Conservation (phyloP, 2,329 filamentous ascomycete species). For the Thelonectria discophora region DNA sequence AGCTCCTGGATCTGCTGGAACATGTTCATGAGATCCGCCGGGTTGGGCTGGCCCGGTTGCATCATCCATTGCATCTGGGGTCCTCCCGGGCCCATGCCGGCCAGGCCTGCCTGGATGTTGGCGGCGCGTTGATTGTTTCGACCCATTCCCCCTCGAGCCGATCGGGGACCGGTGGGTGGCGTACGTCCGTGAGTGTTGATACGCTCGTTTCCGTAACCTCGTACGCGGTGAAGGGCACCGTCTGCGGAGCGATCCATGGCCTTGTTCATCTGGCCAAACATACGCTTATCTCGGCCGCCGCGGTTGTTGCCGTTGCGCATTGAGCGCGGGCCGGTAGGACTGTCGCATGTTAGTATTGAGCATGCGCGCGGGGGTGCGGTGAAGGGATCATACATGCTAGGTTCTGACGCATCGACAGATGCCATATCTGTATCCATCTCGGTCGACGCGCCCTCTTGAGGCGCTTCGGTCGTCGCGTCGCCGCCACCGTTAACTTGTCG, state of each 20-base stretch:
- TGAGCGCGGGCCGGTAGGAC: conserved; percentile 92
- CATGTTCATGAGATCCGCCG: conserved; percentile 74
- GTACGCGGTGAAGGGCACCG: conserved; percentile 81
- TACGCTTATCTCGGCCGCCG: conserved; percentile 76
- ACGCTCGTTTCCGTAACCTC: conserved; percentile 76
- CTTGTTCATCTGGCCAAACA: conserved; percentile 86
- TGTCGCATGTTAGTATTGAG: conserved; percentile 58
- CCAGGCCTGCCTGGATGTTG: conserved; percentile 60
- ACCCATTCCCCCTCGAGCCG: conserved; percentile 59
- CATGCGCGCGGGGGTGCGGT: too few species aligned
- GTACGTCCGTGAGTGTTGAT: conserved; percentile 81
- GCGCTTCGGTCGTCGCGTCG: conserved; percentile 44
- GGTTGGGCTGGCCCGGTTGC: conserved; percentile 56
- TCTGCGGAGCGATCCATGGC: conserved; percentile 82
- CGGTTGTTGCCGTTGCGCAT: conserved; percentile 76
- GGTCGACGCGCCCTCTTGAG: conserved; percentile 47
- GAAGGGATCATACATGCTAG: conserved; percentile 64
- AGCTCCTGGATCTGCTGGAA: conserved; percentile 85
- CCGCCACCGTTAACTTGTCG: conserved; percentile 65
- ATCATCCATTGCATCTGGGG: conserved; percentile 58
- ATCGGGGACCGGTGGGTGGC: conserved; percentile 76
- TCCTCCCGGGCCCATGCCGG: conserved; percentile 52
- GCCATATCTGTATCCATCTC: conserved; percentile 79
- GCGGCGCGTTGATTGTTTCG: conserved; percentile 60
- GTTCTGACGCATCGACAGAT: conserved; percentile 58